These are phyloP conservation scores for Blastobotrys illinoisensis DNA, from an alignment of 1,139 yeast species.

Conservation along the genomic window DNA sequence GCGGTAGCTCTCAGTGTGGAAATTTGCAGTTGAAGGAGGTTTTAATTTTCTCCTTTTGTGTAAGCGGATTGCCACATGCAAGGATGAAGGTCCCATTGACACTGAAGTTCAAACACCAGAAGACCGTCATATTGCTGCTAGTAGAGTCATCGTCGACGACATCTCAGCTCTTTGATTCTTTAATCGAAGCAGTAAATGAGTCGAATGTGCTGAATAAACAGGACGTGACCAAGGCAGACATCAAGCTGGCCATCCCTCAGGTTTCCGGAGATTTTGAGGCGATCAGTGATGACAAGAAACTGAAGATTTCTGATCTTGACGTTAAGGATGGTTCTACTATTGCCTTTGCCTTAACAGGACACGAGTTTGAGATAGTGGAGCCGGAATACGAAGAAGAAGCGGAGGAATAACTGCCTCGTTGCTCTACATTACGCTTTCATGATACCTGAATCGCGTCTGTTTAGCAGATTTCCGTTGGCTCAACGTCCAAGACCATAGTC, in stretches of 20 bases:
- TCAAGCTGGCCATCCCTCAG: not conserved
- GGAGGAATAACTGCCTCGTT: slow-evolving; percentile 1
- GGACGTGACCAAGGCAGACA: not conserved
- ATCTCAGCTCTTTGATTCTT: slow-evolving; percentile 5
- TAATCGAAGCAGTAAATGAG: slow-evolving; percentile 15
- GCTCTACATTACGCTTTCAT: no score
- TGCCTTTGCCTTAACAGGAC: slow-evolving; percentile 14
- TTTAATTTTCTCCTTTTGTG: not conserved
- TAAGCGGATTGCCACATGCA: not conserved
- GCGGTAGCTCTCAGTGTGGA: no score
- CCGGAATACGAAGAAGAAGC: slow-evolving; percentile 13
- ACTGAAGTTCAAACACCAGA: slow-evolving; percentile 14
- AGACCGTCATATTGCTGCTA: slow-evolving; percentile 14
- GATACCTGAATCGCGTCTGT: no score
- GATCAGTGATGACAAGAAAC: not conserved
- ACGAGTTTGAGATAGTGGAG: slow-evolving; percentile 16
- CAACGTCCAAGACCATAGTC: no score
- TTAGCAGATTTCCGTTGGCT: no score
- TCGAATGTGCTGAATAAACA: slow-evolving; percentile 6
- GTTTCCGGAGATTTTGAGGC: not conserved
- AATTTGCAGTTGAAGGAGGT: not conserved
- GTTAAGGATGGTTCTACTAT: slow-evolving; percentile 14
- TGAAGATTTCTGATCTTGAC: slow-evolving; percentile 9
- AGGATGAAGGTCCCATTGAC: slow-evolving; percentile 11
- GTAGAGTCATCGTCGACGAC: slow-evolving; percentile 10